A percentile compares a stretch with the other conserved stretches of the same genome.
Conservation (phyloP, 1,284 basidiomycete species). For the Ganoderma multipileum region DNA sequence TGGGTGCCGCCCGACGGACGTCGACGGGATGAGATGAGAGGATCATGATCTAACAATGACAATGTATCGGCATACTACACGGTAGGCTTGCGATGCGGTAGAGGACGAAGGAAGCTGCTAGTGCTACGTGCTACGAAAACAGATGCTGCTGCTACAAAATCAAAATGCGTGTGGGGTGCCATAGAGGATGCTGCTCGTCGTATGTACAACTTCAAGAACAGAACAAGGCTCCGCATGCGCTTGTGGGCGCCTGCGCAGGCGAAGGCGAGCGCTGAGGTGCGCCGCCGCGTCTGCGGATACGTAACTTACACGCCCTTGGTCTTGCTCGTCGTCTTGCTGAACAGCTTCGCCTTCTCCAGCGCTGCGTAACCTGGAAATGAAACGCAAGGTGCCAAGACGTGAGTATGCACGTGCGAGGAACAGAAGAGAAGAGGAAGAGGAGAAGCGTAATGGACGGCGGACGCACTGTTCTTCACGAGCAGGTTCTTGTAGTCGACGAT, state of each 20-base stretch:
- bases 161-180: neutral
- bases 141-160: constrained; percentile 27
- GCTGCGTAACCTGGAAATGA: constrained; percentile 63
- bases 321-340: constrained; percentile 79
- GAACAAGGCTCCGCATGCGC: neutral
- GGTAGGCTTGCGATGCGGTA: neutral
- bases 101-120: constrained; percentile 10
- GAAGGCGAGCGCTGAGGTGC: too few relatives aligned
- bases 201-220: constrained; percentile 1
- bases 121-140: constrained; percentile 25
- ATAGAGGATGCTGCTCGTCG: constrained; percentile 1
- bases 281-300: too few relatives aligned
- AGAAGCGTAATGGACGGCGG: constrained; percentile 9
- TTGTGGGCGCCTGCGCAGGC: neutral
- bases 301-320: constrained; percentile 46
- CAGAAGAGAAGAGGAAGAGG: constrained; percentile 4
- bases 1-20: neutral
- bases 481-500: constrained; percentile 93
- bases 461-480: constrained; percentile 72
- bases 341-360: constrained; percentile 92
- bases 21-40: neutral
- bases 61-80: neutral
- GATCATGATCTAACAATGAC: neutral
- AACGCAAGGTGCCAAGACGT: neutral
- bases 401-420: constrained; percentile 19